Evolutionary conservation across 1,284 basidiomycete species (phyloP), one percentile per base, ranked within the genome.

Genomic region (Volvariella volvacea): DNA sequence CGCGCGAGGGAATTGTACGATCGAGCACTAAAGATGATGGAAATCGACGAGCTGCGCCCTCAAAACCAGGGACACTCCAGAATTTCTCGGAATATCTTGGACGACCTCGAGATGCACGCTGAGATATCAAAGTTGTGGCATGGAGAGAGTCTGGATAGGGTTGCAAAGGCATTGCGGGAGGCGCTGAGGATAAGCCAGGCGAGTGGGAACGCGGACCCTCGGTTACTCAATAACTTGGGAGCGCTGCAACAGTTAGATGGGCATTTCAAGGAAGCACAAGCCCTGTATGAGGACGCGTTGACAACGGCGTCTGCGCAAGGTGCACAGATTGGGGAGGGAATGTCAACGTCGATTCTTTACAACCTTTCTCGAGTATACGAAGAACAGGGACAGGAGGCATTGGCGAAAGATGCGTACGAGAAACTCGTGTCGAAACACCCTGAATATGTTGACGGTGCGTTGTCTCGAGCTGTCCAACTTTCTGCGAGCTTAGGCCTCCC

Each of bases 361-460:
- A 96, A 97, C 58, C 78, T 95, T 14, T 93, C 86, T 0, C 71
- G 92, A 46, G 81, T 87, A 12, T 92, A 91, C 55, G 93, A 97
- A 61, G 88, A 92, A 44, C 71, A 78, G 45, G 84, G 85, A 0
- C 82, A 89, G 36, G 70, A 74, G 2, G 69, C 64, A 1, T 74
- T 83, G 53, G 92, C 92, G 8, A 82, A 76, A 49, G 86, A 87
- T 52, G 89, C 89, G 4, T 96, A 93, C 55, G 80, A 86, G 39
- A 90, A 91, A 58, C 71, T 97, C 4, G 63, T 96, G 21, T 68
- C 78, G 14, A 75, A 87, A 45, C 92, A 97, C 69, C 89, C 92
- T 0, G 93, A 96, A 65, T 96, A 95, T 60, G 78, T 91, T 38
- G 93, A 96, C 60, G 93, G 92, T 93, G 54, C 48, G 83, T 68